Conservation (phyloP, 2,329 filamentous ascomycete genomes). For the Pseudocercospora eumusae region DNA sequence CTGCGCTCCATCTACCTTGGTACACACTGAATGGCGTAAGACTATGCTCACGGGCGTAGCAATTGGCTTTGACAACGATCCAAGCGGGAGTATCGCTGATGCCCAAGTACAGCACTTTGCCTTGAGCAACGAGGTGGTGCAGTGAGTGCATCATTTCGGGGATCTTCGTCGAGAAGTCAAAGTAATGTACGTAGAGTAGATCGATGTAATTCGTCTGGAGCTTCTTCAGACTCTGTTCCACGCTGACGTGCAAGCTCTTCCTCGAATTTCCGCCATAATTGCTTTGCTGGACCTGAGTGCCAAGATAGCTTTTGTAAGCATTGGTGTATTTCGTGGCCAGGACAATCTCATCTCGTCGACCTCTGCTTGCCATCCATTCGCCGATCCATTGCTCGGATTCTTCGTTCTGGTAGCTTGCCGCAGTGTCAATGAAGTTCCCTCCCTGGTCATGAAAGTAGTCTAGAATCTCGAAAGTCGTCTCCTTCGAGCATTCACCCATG, state of each 20-base stretch:
- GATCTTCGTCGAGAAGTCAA: slow-evolving; percentile 47
- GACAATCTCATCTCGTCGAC: slow-evolving; percentile 66
- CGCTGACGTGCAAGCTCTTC: slow-evolving; percentile 61
- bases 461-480: slow-evolving; percentile 35
- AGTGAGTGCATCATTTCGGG: slow-evolving; percentile 68
- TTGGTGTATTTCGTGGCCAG: slow-evolving; percentile 50
- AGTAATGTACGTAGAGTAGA: slow-evolving; percentile 42
- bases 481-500: slow-evolving; percentile 46
- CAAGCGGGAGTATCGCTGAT: slow-evolving; percentile 67
- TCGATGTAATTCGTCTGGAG: slow-evolving; percentile 70
- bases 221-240: slow-evolving; percentile 45
- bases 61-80: slow-evolving; percentile 38
- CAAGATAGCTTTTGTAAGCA: slow-evolving; percentile 30
- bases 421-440: slow-evolving; percentile 48
- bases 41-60: slow-evolving; percentile 66
- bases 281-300: slow-evolving; percentile 36
- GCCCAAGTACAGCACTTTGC: slow-evolving; percentile 68
- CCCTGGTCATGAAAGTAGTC: slow-evolving; percentile 40
- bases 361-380: slow-evolving; percentile 29
- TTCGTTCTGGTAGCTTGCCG: slow-evolving; percentile 39
- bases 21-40: slow-evolving; percentile 69
- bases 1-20: slow-evolving; percentile 58
- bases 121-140: slow-evolving; percentile 59
- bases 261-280: slow-evolving; percentile 63
- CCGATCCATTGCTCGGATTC: slow-evolving; percentile 38